Evolutionary conservation across 2,329 filamentous ascomycete species (phyloP).

Genomic region (Hymenoscyphus occultus): DNA sequence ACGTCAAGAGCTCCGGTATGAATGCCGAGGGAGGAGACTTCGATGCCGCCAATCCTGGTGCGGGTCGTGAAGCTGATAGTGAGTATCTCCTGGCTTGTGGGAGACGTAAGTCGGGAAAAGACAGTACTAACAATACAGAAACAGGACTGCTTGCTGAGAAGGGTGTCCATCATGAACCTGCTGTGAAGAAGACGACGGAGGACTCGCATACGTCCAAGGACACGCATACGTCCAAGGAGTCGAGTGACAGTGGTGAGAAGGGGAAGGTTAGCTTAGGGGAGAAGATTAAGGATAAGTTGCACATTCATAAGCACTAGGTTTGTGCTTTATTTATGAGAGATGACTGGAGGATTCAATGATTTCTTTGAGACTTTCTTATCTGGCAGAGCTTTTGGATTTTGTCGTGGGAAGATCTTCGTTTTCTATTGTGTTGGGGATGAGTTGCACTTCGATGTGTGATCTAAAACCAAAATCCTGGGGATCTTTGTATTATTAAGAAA

Average conservation of each 20-base stretch:
- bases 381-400: too few species aligned
- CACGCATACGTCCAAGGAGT: constrained; percentile 15
- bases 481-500: neutral
- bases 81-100: constrained; percentile 26
- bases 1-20: constrained; percentile 56
- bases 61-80: constrained; percentile 66
- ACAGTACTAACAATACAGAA: constrained; percentile 3
- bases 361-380: neutral
- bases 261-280: constrained; percentile 50
- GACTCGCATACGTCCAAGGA: constrained; percentile 13
- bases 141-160: constrained; percentile 53
- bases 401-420: neutral
- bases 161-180: constrained; percentile 41
- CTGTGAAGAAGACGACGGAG: neutral
- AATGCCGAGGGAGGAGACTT: constrained; percentile 65
- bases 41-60: constrained; percentile 61
- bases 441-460: neutral
- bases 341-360: neutral
- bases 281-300: constrained; percentile 69
- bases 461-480: neutral
- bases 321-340: neutral
- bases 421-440: neutral
- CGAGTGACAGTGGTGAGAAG: constrained; percentile 26
- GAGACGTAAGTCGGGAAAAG: neutral
- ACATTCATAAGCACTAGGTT: constrained; percentile 35